Base-by-base conservation (phyloP, 1,284 basidiomycete species). In the Exobasidium cylindrosporum region DNA sequence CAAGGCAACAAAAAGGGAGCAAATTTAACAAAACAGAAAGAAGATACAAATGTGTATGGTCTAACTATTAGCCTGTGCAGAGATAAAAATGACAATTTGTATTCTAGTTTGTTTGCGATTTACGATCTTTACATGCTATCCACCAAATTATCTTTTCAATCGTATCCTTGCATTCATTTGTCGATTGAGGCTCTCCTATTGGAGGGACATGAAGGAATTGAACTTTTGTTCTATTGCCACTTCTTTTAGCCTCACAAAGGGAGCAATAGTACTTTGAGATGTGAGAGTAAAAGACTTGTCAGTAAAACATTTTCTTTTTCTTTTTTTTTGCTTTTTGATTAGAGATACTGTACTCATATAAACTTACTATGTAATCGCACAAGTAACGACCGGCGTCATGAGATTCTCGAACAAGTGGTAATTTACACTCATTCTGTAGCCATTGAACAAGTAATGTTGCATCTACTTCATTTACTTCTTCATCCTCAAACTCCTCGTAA, bases 151-250 rank as follows among this genome's bases (percentile, higher is more conserved):
- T 55, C 3, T 26, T 44, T 32, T 55, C 26, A 21, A 35, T 46
- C 35, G 35, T 40, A 40, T 40, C 35, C 17, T 40, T 7, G 35
- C 35, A 40, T 29, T 62, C 44, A 7, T 58, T 3, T 4, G 54
- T 32, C 35, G 31, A 28, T 13, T 58, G 47, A 17, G 50, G 52
- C 21, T 61, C 29, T 14, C 53, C 62, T 28, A 30, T 26, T 23
- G 59, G 58, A 23, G 62, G 62, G 32, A 61, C 53, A 31, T 63
- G 62, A 23, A 63, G 28, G 58, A 63, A 63, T 1, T 60, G 35
- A 17, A 57, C 54, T n/a, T 43, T 54, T 32, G 49, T 62, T 10
- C 40, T 40, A 10, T 40, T 31, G 4, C 32, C 47, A 26, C 7
- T 50, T 45, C 30, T 31, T 24, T 52, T 43, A 14, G 59, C 32